Conservation (phyloP, 176 grass and related monocot genomes). For the Aechmea fasciata region DNA sequence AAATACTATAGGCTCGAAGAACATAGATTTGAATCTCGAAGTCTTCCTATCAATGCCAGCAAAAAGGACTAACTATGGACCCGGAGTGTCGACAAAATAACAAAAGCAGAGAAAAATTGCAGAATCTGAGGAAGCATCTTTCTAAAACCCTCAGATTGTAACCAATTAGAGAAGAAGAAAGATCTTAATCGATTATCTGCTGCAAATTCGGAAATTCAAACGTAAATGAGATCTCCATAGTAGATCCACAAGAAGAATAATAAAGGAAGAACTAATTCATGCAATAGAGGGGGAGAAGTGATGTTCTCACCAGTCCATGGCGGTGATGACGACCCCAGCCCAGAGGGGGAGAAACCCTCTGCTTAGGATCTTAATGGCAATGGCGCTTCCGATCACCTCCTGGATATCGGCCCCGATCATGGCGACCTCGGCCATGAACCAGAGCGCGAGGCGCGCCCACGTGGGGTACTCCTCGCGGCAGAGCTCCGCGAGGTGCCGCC, state of each 20-base stretch:
- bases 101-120: background rate
- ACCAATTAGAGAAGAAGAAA: too few relatives aligned
- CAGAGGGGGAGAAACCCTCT: constrained; percentile 73
- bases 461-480: constrained; percentile 92
- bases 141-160: background rate
- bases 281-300: background rate
- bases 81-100: background rate
- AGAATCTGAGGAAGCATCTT: background rate
- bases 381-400: constrained; percentile 93
- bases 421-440: constrained; percentile 94
- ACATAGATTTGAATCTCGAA: too few relatives aligned
- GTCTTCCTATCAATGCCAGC: too few relatives aligned
- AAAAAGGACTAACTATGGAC: too few relatives aligned
- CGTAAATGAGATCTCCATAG: background rate
- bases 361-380: constrained; percentile 96
- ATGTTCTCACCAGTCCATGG: constrained; percentile 65
- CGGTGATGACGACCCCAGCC: constrained; percentile 90
- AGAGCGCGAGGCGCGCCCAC: constrained; percentile 66
- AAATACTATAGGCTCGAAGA: background rate
- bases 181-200: too few relatives aligned
- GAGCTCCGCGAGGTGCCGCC: constrained; percentile 80
- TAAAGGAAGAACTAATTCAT: background rate
- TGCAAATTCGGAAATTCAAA: background rate
- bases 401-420: constrained; percentile 90
- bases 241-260: background rate